Conservation (phyloP, 78 protist genomes). For the Anaeramoeba ignava region DNA sequence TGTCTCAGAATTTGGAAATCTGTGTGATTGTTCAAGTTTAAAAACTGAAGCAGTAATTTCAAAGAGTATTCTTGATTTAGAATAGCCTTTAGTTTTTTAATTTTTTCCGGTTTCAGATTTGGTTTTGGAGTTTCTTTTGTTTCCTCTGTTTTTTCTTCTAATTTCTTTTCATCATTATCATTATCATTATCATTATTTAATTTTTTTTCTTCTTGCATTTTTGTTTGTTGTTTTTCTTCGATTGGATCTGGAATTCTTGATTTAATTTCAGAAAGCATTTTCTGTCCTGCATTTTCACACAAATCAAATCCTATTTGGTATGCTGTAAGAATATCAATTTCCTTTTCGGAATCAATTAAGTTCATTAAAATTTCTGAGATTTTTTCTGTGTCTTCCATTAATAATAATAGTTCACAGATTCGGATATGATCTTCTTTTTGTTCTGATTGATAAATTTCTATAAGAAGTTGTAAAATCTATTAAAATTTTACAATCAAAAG, state of each 20-base stretch:
- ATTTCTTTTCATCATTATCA: not conserved
- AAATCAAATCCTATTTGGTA: slow-evolving; percentile 1
- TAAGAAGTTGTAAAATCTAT: not conserved
- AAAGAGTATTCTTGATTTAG: not conserved
- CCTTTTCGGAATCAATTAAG: not conserved
- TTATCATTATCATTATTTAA: not conserved
- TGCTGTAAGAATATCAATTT: not conserved
- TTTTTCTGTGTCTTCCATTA: not conserved
- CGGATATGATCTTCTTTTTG: not conserved
- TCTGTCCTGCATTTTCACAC: not conserved
- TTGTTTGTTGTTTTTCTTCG: too few species aligned
- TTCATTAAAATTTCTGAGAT: not conserved
- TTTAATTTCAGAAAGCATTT: not conserved
- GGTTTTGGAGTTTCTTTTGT: too few species aligned
- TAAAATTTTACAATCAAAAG: too few species aligned
- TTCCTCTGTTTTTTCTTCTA: not conserved
- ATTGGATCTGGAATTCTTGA: not conserved
- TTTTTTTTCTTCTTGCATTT: not conserved
- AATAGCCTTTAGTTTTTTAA: not conserved
- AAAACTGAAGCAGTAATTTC: not conserved
- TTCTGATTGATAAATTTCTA: not conserved
- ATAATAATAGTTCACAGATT: not conserved
- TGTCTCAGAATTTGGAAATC: not conserved
- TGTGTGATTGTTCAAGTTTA: not conserved
- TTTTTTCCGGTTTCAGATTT: too few species aligned